Evolutionary conservation across 345 rosid genomes (phyloP), one percentile per base, ranked within the genome.

Genomic region (Hypericum perforatum): DNA sequence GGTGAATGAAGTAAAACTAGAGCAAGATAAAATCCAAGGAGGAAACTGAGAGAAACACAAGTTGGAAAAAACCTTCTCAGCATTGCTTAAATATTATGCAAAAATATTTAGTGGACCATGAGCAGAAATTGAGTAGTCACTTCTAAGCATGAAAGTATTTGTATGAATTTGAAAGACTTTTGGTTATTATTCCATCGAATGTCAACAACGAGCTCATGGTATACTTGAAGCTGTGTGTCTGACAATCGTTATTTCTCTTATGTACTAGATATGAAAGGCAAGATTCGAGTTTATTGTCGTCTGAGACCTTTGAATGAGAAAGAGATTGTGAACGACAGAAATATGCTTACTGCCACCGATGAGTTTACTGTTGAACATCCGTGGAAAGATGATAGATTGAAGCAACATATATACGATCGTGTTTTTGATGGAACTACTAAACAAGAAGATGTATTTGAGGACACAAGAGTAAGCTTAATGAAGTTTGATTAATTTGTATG

Each of bases 301-400:
- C 45, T 85, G 61, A 78, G 96, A 69, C 96, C 96, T 61, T 49
- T 85, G 48, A 88, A 69, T 70, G 89, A 80, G 59, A 92, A 88
- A 67, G 98, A 92, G 74, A 56, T 55, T 63, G 91, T 77, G 58
- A 79, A 61, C 50, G 85, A 80, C 57, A 83, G 64, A 45, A 52
- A 49, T 52, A 61, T 76, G 45, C 66, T 88, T 11, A 55, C 59
- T 14, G 71, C 74, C 45, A 58, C 58, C 40, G 98, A 92, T 71
- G 98, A 88, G 73, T 92, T 92, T 64, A 92, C 98, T 0, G 69
- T 88, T 8, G 95, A 85, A 54, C 98, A 92, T 81, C 78, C 79
- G 12, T 85, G 98, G 96, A 92, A 83, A 70, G 96, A 92, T 42
- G 94, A 88, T 41, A 92, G 81, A 67, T 70, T 66, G 48, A 91